A percentile compares a stretch with the other conserved stretches of the same genome.
These are phyloP conservation scores for Chalciporus pseudorubinellus DNA, from an alignment of 768 basidiomycete species.

Conservation along the genomic window DNA sequence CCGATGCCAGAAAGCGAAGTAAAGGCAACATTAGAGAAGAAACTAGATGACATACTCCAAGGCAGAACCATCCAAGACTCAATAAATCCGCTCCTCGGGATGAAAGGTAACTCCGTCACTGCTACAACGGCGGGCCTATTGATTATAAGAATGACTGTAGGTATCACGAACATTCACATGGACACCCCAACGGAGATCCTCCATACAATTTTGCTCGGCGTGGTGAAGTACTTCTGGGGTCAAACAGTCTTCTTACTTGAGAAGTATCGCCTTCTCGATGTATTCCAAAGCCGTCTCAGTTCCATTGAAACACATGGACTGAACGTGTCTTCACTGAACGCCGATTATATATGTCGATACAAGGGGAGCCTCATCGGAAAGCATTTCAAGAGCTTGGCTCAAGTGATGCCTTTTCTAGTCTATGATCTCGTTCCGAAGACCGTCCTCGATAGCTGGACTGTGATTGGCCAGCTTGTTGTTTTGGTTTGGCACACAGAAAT, in stretches of 20 bases:
- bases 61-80: too few species aligned
- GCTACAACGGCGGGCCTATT: too few species aligned
- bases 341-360: constrained; percentile 23
- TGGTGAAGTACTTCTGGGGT: constrained; percentile 33
- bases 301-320: constrained; percentile 24
- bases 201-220: constrained; percentile 32
- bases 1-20: too few species aligned
- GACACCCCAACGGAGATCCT: constrained; percentile 34
- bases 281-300: constrained; percentile 24
- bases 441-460: constrained; percentile 31
- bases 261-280: constrained; percentile 13
- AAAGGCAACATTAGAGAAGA: too few species aligned
- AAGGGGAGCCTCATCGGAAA: too few species aligned
- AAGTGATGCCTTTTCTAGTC: constrained; percentile 27
- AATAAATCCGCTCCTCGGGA: too few species aligned
- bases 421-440: constrained; percentile 28
- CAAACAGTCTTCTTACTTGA: constrained; percentile 19
- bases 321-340: constrained; percentile 23
- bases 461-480: constrained; percentile 34
- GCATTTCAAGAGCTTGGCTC: constrained; percentile 26
- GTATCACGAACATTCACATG: constrained; percentile 27
- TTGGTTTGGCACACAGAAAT: constrained; percentile 44
- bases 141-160: too few species aligned
- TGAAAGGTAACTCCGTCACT: too few species aligned
- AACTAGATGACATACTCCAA: too few species aligned